phyloP scores from a whole-genome alignment of 2,329 filamentous ascomycete genomes.

The Ophidiomyces ophidiicola region DNA sequence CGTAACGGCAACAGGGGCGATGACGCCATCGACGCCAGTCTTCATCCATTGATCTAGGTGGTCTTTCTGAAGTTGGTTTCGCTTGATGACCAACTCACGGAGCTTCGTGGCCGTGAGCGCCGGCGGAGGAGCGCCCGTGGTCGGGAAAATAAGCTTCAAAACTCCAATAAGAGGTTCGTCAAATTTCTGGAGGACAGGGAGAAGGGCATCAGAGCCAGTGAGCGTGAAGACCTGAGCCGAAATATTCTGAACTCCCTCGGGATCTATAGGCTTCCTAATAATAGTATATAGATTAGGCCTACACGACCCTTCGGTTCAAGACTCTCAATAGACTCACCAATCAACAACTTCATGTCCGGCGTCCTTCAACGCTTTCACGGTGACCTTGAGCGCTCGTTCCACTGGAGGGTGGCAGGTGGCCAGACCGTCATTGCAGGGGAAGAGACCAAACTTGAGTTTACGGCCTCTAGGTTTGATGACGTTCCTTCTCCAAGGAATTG shows the following conservation, averaged over 20 bases:
- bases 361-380: slow-evolving; percentile 37
- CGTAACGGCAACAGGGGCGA: slow-evolving; percentile 7
- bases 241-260: background rate
- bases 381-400: slow-evolving; percentile 40
- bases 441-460: slow-evolving; percentile 43
- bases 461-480: slow-evolving; percentile 19
- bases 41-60: slow-evolving; percentile 14
- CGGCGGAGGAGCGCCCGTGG: background rate
- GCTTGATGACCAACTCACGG: slow-evolving; percentile 19
- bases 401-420: slow-evolving; percentile 48
- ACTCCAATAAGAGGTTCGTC: slow-evolving; percentile 18
- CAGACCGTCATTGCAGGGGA: slow-evolving; percentile 39
- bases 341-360: slow-evolving; percentile 39
- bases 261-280: slow-evolving; percentile 2
- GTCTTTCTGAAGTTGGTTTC: slow-evolving; percentile 18
- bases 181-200: slow-evolving; percentile 17
- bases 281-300: background rate
- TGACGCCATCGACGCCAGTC: slow-evolving; percentile 13
- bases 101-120: slow-evolving; percentile 19
- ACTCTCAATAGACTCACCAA: slow-evolving; percentile 1
- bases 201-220: slow-evolving; percentile 21
- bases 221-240: slow-evolving; percentile 5
- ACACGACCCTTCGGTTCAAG: background rate
- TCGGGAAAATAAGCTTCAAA: slow-evolving; percentile 11
- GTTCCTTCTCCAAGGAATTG: slow-evolving; percentile 52